Conservation (phyloP, 2,329 filamentous ascomycete genomes). For the Aureobasidium mangrovei region DNA sequence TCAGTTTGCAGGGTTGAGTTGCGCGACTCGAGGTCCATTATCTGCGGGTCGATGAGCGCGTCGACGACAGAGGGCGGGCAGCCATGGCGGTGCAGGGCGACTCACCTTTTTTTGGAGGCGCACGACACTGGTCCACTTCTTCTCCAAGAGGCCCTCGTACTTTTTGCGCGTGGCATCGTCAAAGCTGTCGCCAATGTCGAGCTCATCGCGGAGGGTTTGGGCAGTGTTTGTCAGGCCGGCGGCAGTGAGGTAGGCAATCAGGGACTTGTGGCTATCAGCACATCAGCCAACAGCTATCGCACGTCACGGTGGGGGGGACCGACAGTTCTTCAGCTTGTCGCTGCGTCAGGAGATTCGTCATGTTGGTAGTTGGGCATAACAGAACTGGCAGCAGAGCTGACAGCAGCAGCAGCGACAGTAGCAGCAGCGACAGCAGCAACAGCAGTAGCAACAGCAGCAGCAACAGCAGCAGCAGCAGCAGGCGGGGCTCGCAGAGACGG, state of each 20-base stretch:
- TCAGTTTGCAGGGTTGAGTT: conserved; percentile 68
- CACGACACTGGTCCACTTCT: conserved; percentile 97
- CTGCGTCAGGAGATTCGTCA: conserved; percentile 67
- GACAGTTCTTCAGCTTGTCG: conserved; percentile 86
- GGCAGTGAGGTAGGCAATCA: conserved; percentile 77
- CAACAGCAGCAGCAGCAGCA: no score
- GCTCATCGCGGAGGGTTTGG: conserved; percentile 64
- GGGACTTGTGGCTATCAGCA: conserved; percentile 70
- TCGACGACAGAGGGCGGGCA: neutral
- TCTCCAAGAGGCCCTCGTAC: conserved; percentile 88
- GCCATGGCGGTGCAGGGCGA: neutral
- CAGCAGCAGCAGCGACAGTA: neutral
- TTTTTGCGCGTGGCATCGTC: conserved; percentile 80
- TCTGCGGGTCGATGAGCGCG: conserved; percentile 42
- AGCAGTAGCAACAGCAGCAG: no score
- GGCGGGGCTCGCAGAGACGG: no score
- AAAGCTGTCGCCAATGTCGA: conserved; percentile 61
- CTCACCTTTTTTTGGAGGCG: conserved; percentile 85
- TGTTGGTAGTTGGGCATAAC: conserved; percentile 28
- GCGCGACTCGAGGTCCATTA: conserved; percentile 83
- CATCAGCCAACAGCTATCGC: conserved; percentile 23
- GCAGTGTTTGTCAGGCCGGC: conserved; percentile 63
- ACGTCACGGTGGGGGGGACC: conserved; percentile 31
- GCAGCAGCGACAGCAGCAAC: no score
- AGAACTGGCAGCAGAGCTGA: neutral